A percentile compares a stretch with the other conserved stretches of the same genome.
Evolutionary conservation across 805 yeast species (phyloP).

Genomic region (Ogataea methylovora): DNA sequence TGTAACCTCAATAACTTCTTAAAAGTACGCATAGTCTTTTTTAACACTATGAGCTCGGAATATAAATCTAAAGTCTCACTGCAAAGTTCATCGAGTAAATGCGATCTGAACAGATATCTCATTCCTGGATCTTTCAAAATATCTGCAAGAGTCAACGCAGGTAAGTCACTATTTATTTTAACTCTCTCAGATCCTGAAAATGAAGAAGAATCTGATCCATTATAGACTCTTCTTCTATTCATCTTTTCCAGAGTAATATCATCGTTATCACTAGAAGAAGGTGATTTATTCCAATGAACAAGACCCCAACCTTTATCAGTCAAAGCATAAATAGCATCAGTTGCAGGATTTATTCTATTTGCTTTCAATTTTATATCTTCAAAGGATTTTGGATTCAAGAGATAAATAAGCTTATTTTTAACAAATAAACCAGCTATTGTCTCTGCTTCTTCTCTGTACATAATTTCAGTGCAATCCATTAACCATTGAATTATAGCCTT

Average conservation of each 20-base stretch:
- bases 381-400: constrained; percentile 25
- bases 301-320: constrained; percentile 33
- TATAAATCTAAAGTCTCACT: constrained; percentile 73
- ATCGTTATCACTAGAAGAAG: no score
- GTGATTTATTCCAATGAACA: no score
- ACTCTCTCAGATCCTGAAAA: no score
- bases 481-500: constrained; percentile 82
- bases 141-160: constrained; percentile 23
- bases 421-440: constrained; percentile 45
- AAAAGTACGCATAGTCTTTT: constrained; percentile 36
- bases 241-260: no score
- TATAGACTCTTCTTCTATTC: no score
- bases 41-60: constrained; percentile 47
- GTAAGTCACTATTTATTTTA: no score
- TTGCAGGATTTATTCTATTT: no score
- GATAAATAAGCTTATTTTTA: constrained; percentile 37
- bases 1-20: constrained; percentile 26
- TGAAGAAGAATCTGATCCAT: no score
- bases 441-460: constrained; percentile 44
- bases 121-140: constrained; percentile 70
- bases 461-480: constrained; percentile 78
- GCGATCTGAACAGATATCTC: constrained; percentile 58
- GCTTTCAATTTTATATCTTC: no score
- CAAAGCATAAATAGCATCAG: constrained; percentile 36
- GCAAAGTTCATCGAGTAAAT: constrained; percentile 57